Conservation (phyloP, 768 basidiomycete genomes). For the Lactifluus pinguis region DNA sequence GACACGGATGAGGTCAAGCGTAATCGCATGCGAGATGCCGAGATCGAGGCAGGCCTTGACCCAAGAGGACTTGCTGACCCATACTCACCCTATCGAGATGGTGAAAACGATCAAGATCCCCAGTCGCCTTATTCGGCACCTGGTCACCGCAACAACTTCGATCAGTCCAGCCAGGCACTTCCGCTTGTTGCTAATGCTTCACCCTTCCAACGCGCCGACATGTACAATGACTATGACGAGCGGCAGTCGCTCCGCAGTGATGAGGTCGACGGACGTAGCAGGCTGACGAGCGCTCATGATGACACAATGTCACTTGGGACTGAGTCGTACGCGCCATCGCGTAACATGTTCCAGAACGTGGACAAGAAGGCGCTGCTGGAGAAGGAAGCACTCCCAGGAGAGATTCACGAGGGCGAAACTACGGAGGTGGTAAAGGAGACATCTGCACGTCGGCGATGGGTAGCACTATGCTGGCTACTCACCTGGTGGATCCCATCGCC, state of each 20-base stretch:
- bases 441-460: conserved; percentile 78
- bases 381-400: conserved; percentile 78
- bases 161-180: conserved; percentile 57
- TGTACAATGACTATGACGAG: conserved; percentile 74
- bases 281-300: conserved; percentile 68
- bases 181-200: conserved; percentile 81
- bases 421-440: conserved; percentile 81
- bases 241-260: conserved; percentile 64
- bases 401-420: conserved; percentile 81
- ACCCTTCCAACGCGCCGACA: conserved; percentile 67
- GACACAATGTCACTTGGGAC: conserved; percentile 78
- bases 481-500: conserved; percentile 88
- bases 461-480: conserved; percentile 75
- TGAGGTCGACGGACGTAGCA: conserved; percentile 73
- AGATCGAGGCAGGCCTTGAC: conserved; percentile 59
- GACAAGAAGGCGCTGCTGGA: conserved; percentile 65
- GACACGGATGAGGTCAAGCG: conserved; percentile 85
- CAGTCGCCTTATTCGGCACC: conserved; percentile 29
- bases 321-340: conserved; percentile 87
- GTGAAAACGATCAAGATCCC: conserved; percentile 35
- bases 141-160: conserved; percentile 39
- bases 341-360: conserved; percentile 90
- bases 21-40: conserved; percentile 66
- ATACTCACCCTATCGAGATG: conserved; percentile 67
- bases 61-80: conserved; percentile 52